phyloP scores from a whole-genome alignment of 495 filamentous ascomycete species.

The Talaromyces trachyspermus region DNA sequence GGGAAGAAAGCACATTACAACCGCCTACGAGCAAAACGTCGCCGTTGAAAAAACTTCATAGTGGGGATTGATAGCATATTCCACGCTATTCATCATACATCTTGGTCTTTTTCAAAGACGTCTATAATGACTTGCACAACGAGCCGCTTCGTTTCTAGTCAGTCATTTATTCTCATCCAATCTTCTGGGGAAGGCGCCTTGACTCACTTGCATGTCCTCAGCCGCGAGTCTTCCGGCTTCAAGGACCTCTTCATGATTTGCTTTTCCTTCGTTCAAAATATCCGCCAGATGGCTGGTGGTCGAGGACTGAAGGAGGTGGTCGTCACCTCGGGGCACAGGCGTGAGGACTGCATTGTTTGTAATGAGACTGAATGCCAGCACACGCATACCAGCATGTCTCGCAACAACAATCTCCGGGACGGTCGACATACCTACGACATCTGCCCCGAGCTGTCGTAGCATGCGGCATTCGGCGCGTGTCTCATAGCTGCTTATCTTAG shows the following conservation, averaged over 20 bases:
- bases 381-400: constrained; percentile 59
- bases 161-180: constrained; percentile 11
- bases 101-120: constrained; percentile 14
- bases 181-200: not conserved
- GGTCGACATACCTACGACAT: constrained; percentile 74
- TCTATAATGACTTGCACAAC: constrained; percentile 30
- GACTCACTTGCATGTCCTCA: constrained; percentile 57
- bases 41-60: constrained; percentile 18
- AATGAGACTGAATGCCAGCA: constrained; percentile 71
- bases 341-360: constrained; percentile 66
- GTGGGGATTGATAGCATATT: constrained; percentile 15
- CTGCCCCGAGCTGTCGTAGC: constrained; percentile 57
- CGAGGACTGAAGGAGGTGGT: constrained; percentile 32
- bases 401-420: constrained; percentile 72
- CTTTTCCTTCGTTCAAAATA: constrained; percentile 56
- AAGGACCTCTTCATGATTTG: constrained; percentile 67
- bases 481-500: constrained; percentile 49
- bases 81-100: constrained; percentile 1
- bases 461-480: constrained; percentile 72
- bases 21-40: constrained; percentile 51
- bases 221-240: constrained; percentile 56
- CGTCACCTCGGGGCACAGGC: constrained; percentile 55
- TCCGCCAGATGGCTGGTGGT: constrained; percentile 43
- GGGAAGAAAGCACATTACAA: constrained; percentile 70
- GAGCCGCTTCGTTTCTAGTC: constrained; percentile 23